phyloP scores from a whole-genome alignment of 768 basidiomycete species.

The Gelatoporia subvermispora region DNA sequence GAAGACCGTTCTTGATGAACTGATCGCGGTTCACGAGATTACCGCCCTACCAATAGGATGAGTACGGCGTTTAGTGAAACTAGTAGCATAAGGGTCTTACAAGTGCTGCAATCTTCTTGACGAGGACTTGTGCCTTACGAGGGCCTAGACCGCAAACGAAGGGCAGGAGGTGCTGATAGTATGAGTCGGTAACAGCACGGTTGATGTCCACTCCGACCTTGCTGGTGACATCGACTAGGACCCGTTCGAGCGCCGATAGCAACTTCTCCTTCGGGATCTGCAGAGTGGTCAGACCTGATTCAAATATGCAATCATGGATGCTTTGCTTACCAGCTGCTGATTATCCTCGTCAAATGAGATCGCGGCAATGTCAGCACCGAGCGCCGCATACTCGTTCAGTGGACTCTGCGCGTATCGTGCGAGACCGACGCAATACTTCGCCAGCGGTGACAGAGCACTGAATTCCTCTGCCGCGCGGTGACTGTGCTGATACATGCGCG shows the following conservation, averaged over 20 bases:
- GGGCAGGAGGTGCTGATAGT: constrained; percentile 84
- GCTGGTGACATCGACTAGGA: constrained; percentile 86
- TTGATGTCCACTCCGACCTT: constrained; percentile 96
- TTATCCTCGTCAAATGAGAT: constrained; percentile 81
- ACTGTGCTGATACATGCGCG: constrained; percentile 90
- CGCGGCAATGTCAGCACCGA: constrained; percentile 79
- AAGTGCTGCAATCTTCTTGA: constrained; percentile 73
- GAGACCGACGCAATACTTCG: constrained; percentile 90
- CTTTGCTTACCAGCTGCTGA: constrained; percentile 60
- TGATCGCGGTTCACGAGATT: constrained; percentile 83
- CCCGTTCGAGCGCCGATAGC: constrained; percentile 73
- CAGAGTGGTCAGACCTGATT: not conserved
- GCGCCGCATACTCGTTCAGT: constrained; percentile 87
- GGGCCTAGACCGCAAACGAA: constrained; percentile 94
- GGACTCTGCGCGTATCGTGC: constrained; percentile 93
- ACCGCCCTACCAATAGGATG: constrained; percentile 57
- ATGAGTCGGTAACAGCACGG: constrained; percentile 79
- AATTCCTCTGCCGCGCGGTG: constrained; percentile 83
- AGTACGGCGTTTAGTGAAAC: not conserved
- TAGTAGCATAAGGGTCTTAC: constrained; percentile 40
- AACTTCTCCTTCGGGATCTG: constrained; percentile 88
- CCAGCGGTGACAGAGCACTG: constrained; percentile 65
- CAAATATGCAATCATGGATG: not conserved
- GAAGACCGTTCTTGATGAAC: constrained; percentile 73
- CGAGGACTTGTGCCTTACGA: constrained; percentile 81